These are phyloP conservation scores for Chloropicon primus DNA, from an alignment of 139 green algal genomes.

Conservation along the genomic window DNA sequence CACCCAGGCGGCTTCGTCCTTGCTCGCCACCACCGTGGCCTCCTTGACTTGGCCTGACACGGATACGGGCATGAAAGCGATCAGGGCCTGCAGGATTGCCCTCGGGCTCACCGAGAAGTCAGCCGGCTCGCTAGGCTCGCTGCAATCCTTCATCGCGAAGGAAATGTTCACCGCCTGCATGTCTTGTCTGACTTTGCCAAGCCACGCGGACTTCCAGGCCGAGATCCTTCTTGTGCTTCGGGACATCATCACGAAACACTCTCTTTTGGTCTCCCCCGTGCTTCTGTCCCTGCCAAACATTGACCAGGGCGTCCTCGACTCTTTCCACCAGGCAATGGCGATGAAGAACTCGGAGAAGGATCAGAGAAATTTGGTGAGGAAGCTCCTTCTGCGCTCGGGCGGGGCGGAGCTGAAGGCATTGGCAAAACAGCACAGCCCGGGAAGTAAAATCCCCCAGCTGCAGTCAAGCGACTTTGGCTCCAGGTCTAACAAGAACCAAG, in stretches of 20 bases:
- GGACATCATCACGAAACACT: not conserved
- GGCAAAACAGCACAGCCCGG: not conserved
- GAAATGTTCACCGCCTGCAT: not conserved
- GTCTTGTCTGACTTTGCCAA: not conserved
- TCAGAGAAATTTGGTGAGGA: not conserved
- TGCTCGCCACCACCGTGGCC: not conserved
- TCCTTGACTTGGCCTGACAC: not conserved
- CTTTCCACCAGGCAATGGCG: not conserved
- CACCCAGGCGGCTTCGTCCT: not conserved
- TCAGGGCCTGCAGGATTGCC: not conserved
- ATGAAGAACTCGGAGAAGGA: not conserved
- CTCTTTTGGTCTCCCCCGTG: not conserved
- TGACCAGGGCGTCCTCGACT: not conserved
- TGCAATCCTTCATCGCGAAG: not conserved
- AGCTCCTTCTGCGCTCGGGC: not conserved
- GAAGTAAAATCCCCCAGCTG: not conserved
- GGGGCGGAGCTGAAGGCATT: not conserved
- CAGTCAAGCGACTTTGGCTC: not conserved
- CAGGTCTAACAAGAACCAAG: no score
- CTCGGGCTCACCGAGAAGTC: not conserved
- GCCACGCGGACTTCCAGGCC: not conserved
- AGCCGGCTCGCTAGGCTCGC: not conserved
- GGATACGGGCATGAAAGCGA: not conserved
- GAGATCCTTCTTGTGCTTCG: not conserved
- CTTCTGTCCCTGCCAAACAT: not conserved